Percentiles rank a stretch among this genome's conserved stretches.
Evolutionary conservation across 805 yeast genomes (phyloP).

Genomic region (Yamadazyma olivae): DNA sequence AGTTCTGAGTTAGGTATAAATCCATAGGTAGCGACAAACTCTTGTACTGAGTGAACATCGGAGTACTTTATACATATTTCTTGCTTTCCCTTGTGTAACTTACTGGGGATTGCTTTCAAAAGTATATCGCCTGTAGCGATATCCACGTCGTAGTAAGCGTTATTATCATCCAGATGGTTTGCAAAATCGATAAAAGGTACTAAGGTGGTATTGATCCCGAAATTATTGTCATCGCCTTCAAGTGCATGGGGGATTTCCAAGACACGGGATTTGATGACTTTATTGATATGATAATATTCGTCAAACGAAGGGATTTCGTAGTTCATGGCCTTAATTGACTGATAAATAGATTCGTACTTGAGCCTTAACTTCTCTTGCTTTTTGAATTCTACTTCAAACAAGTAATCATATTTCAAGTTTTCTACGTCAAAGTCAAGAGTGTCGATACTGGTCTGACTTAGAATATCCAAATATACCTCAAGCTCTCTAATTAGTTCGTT

Average conservation of each 20-base stretch:
- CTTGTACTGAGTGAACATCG: slow-evolving; percentile 9
- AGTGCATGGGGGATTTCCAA: slow-evolving; percentile 57
- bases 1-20: slow-evolving; percentile 22
- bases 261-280: slow-evolving; percentile 57
- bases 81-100: slow-evolving; percentile 4
- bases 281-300: slow-evolving; percentile 21
- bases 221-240: slow-evolving; percentile 46
- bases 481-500: slow-evolving; percentile 3
- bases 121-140: slow-evolving; percentile 39
- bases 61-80: slow-evolving; percentile 13
- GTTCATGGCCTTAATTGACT: slow-evolving; percentile 4
- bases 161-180: slow-evolving; percentile 48
- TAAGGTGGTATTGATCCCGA: slow-evolving; percentile 43
- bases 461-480: slow-evolving; percentile 17
- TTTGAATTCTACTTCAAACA: slow-evolving; percentile 6
- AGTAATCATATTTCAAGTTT: slow-evolving; percentile 7
- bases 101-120: slow-evolving; percentile 53
- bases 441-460: slow-evolving; percentile 14
- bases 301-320: slow-evolving; percentile 10
- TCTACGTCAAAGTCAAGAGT: slow-evolving; percentile 5
- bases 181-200: slow-evolving; percentile 70
- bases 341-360: slow-evolving; percentile 10
- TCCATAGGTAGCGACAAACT: slow-evolving; percentile 29
- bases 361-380: slow-evolving; percentile 6
- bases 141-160: slow-evolving; percentile 60